Evolutionary conservation across 2,329 filamentous ascomycete species (phyloP), one percentile per base, ranked within the genome.

Genomic region (Ophiostoma angusticollis): DNA sequence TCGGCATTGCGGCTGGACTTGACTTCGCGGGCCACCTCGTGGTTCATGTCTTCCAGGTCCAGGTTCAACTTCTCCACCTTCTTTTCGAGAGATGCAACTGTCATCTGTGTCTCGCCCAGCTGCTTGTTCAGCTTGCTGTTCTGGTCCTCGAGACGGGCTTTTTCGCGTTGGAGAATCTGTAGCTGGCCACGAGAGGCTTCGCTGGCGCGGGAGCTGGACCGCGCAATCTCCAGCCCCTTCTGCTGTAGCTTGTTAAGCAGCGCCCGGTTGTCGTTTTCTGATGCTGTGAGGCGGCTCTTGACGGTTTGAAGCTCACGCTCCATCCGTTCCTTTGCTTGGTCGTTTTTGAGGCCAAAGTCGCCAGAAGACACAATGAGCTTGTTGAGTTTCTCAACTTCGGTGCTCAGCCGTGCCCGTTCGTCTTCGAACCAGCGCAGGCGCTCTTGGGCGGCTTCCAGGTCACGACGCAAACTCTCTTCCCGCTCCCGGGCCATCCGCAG

Each of bases 191-290:
- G 78, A 33, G 86, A 84, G 23, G 78, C 83, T 50, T 96, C 89
- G 45, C 74, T 86, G 22, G 83, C 89, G 43, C 80, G 80, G 5
- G 87, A 93, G 44, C 76, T 84, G 1, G 89, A 91, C 32, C 91
- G 76, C 29, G 89, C 89, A 57, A 98, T 93, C 54, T 98, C 89
- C 6, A 98, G 71, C 22, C 93, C 91, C 65, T 96, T 96, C 53
- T 96, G 89, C 53, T 96, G 89, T 14, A 98, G 70, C 60, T 96
- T 96, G 63, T 95, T 96, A 48, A 96, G 70, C n/a, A 98, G 66
- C 5, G 86, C 80, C 37, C 85, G 80, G 52, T 96, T 96, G 60
- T 96, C 89, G 51, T 96, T 95, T 57, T 98, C 89, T 0, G 89
- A 96, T 18, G 89, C 91, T 7, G 80, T 72, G 29, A 98, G 67